A percentile compares a stretch with the other conserved stretches of the same genome.
phyloP scores from a whole-genome alignment of 1,284 basidiomycete genomes.

The Erythrobasidium hasegawianum region DNA sequence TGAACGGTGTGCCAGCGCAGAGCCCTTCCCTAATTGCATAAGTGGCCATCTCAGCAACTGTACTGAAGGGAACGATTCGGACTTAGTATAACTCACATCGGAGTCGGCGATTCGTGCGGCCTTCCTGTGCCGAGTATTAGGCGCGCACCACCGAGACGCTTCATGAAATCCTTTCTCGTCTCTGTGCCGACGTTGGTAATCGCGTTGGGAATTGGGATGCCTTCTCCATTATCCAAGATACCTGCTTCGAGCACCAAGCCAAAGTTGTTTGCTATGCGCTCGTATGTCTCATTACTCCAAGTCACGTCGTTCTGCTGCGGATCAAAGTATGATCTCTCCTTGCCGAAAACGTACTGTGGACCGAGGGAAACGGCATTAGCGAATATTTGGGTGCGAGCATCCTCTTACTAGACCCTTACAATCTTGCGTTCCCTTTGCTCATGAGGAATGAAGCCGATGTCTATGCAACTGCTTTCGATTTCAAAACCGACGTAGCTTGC shows the following conservation, averaged over 20 bases:
- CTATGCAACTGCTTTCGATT: slow-evolving; percentile 11
- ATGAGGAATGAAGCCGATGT: slow-evolving; percentile 6
- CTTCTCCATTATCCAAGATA: slow-evolving; percentile 10
- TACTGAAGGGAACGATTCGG: no score
- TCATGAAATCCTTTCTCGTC: slow-evolving; percentile 19
- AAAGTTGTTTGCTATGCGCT: slow-evolving; percentile 3
- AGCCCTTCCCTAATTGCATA: no score
- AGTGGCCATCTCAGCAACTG: no score
- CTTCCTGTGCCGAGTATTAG: slow-evolving; percentile 7
- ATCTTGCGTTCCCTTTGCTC: slow-evolving; percentile 14
- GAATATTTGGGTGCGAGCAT: neutral
- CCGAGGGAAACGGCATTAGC: neutral
- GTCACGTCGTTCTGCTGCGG: slow-evolving; percentile 12
- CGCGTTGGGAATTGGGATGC: neutral
- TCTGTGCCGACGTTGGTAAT: slow-evolving; percentile 17
- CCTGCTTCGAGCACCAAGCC: slow-evolving; percentile 12
- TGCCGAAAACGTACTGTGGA: slow-evolving; percentile 12
- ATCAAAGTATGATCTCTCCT: slow-evolving; percentile 17
- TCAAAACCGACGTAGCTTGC: slow-evolving; percentile 20
- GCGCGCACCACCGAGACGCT: slow-evolving; percentile 6
- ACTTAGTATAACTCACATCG: slow-evolving; percentile 24
- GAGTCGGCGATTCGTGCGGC: slow-evolving; percentile 13
- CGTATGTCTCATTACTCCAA: slow-evolving; percentile 12
- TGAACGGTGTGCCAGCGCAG: no score
- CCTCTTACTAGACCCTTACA: neutral